Evolutionary conservation across 1,284 basidiomycete genomes (phyloP), one percentile per base, ranked within the genome.

Genomic region (Flammula alnicola): DNA sequence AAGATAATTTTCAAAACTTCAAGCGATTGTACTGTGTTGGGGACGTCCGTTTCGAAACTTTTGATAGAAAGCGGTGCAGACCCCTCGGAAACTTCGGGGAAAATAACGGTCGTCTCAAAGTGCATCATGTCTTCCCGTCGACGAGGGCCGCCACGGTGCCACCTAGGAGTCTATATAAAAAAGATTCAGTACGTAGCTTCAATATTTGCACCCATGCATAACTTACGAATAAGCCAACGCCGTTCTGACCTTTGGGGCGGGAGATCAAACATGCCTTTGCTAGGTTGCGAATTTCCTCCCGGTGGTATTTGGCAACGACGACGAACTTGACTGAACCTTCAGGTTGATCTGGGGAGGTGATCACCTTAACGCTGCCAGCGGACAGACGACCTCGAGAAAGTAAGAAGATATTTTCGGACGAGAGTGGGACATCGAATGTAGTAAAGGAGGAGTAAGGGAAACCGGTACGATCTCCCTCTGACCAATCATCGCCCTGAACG

Each of bases 211-310:
- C 46, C 2, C 23, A 31, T 5, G 25, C 11, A 36, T 3, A 3
- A 61, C 72, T 57, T 44, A 75, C 74, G 41, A 74, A 73, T 16
- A 74, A 63, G 5, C 73, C 75, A 38, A 75, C 62, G 14, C 74
- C 74, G 19, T 61, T 51, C 26, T 42, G 41, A 40, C 63, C 61
- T 12, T 58, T 45, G 16, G 57, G 48, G 12, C 67, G 63, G 33
- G 58, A 53, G 44, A 73, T 51, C 14, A 60, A 54, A 50, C 75
- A 77, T 5, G 68, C 64, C 42, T 68, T 66, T 8, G 66, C 61
- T 2, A 52, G 42, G 35, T 71, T 63, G 16, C 66, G 62, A 11
- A 65, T 52, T 30, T 59, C 45, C 11, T 55, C 45, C 3, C 46
- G 56, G 29, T 58, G 55, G 54, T 72, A 71, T 10, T 58, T 55